These are phyloP conservation scores for Neonectria hederae DNA, from an alignment of 2,329 filamentous ascomycete species.

Conservation along the genomic window DNA sequence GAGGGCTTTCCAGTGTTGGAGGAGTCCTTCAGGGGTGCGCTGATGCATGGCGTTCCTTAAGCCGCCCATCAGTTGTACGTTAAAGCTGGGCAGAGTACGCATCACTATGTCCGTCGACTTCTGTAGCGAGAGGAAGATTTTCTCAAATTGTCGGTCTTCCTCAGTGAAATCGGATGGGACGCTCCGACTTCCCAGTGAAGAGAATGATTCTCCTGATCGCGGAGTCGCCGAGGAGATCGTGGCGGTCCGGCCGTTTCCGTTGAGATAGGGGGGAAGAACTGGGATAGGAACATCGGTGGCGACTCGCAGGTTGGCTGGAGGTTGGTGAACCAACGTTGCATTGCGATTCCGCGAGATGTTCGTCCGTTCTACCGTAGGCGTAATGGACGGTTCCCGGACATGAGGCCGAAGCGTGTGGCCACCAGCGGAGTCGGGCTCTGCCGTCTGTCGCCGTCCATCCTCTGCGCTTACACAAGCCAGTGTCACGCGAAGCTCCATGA, in stretches of 20 bases:
- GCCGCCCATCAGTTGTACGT: conserved; percentile 70
- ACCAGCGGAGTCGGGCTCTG: conserved; percentile 32
- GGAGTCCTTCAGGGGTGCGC: conserved; percentile 66
- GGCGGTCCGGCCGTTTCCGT: conserved; percentile 60
- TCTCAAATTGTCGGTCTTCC: conserved; percentile 84
- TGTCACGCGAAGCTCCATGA: conserved; percentile 72
- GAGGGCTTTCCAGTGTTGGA: conserved; percentile 74
- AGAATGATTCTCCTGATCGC: conserved; percentile 84
- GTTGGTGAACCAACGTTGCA: conserved; percentile 57
- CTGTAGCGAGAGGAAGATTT: conserved; percentile 80
- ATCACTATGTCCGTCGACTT: conserved; percentile 78
- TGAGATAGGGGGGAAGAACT: conserved; percentile 56
- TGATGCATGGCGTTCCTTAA: conserved; percentile 71
- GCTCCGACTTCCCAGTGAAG: conserved; percentile 58
- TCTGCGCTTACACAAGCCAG: conserved; percentile 49
- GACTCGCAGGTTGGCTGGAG: conserved; percentile 64
- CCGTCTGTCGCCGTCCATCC: conserved; percentile 33
- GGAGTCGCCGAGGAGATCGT: conserved; percentile 73
- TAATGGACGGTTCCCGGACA: conserved; percentile 61
- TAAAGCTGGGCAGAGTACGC: conserved; percentile 75
- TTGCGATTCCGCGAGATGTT: conserved; percentile 45
- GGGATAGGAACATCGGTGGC: conserved; percentile 61
- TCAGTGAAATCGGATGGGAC: conserved; percentile 72
- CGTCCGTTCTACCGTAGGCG: conserved; percentile 62
- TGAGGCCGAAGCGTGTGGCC: conserved; percentile 62